Conservation (phyloP, 495 filamentous ascomycete genomes). For the Chlorociboria aeruginascens region DNA sequence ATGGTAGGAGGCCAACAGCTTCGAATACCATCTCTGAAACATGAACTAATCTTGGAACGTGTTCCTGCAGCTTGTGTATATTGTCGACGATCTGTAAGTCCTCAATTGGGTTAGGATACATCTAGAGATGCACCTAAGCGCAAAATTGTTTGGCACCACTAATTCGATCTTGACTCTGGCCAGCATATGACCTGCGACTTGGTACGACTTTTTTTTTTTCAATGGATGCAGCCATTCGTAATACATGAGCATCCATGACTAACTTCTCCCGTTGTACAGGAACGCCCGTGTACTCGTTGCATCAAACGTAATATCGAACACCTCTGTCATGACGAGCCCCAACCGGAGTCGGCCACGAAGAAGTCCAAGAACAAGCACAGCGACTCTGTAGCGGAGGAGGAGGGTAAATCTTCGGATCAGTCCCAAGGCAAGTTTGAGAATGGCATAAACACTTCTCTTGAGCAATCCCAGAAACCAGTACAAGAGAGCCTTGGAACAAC, state of each 20-base stretch:
- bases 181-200: constrained; percentile 99
- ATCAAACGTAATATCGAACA: constrained; percentile 99
- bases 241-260: constrained; percentile 29
- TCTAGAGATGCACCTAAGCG: constrained; percentile 16
- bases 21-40: constrained; percentile 19
- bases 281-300: constrained; percentile 92
- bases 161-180: constrained; percentile 17
- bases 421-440: constrained; percentile 10
- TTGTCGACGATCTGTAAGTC: constrained; percentile 95
- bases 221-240: constrained; percentile 18
- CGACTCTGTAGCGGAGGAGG: constrained; percentile 46
- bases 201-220: constrained; percentile 41
- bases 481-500: constrained; percentile 11
- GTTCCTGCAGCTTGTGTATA: constrained; percentile 84
- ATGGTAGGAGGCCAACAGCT: constrained; percentile 50
- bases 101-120: constrained; percentile 18
- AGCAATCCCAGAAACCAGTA: constrained; percentile 12
- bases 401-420: constrained; percentile 27
- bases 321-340: constrained; percentile 94
- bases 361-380: constrained; percentile 58
- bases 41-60: constrained; percentile 33
- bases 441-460: constrained; percentile 18
- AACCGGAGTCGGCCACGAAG: constrained; percentile 54
- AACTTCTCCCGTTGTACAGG: constrained; percentile 44
- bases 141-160: constrained; percentile 18